Conservation (phyloP, 2,329 filamentous ascomycete genomes). For the Sphaerulina vaccinii region DNA sequence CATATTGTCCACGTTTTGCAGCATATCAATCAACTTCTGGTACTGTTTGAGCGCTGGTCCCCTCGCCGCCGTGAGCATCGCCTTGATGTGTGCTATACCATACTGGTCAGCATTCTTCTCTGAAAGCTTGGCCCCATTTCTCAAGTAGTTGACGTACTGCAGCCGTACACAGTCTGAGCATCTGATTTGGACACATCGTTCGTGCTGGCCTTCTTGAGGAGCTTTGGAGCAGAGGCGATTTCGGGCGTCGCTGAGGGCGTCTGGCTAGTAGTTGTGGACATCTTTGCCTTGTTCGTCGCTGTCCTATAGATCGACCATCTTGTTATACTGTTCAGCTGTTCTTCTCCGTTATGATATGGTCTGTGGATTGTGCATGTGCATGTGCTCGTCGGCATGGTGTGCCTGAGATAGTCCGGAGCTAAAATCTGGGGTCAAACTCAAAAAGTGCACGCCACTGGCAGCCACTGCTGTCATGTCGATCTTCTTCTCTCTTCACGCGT, state of each 20-base stretch:
- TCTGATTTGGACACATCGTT: conserved; percentile 40
- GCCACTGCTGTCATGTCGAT: conserved; percentile 7
- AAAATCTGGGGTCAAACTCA: neutral
- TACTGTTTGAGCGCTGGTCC: conserved; percentile 70
- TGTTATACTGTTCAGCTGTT: too few species aligned
- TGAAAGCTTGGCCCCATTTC: neutral
- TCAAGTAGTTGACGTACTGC: conserved; percentile 15
- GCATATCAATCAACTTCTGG: conserved; percentile 66
- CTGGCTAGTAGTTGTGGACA: conserved; percentile 35
- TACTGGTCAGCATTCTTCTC: conserved; percentile 31
- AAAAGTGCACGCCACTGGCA: too few species aligned
- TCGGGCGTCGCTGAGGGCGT: conserved; percentile 39
- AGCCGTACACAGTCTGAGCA: conserved; percentile 27
- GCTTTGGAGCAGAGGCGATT: conserved; percentile 42
- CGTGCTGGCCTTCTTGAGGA: conserved; percentile 37
- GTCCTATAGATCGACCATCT: neutral
- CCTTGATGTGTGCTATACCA: conserved; percentile 68
- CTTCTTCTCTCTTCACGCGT: neutral
- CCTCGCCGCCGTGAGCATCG: conserved; percentile 65
- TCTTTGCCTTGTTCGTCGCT: neutral
- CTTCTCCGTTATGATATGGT: too few species aligned
- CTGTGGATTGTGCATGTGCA: neutral
- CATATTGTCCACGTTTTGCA: conserved; percentile 67
- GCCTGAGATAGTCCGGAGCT: conserved; percentile 1
- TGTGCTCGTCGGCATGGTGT: conserved; percentile 2